Conservation (phyloP, 345 rosid species). For the Dimocarpus longan region DNA sequence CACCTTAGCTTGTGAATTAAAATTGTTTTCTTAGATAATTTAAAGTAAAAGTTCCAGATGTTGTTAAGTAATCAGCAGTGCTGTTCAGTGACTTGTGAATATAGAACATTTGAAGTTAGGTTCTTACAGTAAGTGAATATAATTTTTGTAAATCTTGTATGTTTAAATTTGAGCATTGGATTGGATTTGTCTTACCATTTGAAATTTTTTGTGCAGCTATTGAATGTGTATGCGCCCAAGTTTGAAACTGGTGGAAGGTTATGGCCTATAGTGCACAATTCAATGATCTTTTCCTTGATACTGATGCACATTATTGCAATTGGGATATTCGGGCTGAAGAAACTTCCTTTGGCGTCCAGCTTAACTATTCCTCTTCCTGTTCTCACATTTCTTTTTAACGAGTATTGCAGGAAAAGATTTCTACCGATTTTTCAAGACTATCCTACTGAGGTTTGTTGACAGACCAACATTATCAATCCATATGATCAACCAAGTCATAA, state of each 20-base stretch:
- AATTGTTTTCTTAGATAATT: neutral
- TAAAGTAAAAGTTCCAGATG: neutral
- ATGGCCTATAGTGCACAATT: conserved; percentile 82
- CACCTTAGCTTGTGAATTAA: neutral
- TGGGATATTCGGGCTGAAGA: conserved; percentile 82
- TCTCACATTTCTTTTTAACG: conserved; percentile 73
- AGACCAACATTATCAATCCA: neutral
- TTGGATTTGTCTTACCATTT: conserved; percentile 11
- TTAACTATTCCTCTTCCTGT: conserved; percentile 78
- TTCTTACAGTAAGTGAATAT: neutral
- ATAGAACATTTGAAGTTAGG: neutral
- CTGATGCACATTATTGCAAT: conserved; percentile 89
- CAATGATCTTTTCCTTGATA: conserved; percentile 70
- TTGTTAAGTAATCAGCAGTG: neutral
- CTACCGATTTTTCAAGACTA: conserved; percentile 63
- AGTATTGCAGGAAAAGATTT: conserved; percentile 76
- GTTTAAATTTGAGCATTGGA: neutral
- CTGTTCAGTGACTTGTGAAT: neutral
- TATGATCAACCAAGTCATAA: neutral
- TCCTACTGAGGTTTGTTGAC: conserved; percentile 70
- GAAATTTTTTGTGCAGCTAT: conserved; percentile 47
- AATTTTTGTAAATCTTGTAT: neutral
- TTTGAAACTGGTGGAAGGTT: conserved; percentile 75
- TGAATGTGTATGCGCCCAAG: conserved; percentile 77
- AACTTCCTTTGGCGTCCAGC: conserved; percentile 71